phyloP scores from a whole-genome alignment of 768 basidiomycete species.

The Glaciozyma antarctica region DNA sequence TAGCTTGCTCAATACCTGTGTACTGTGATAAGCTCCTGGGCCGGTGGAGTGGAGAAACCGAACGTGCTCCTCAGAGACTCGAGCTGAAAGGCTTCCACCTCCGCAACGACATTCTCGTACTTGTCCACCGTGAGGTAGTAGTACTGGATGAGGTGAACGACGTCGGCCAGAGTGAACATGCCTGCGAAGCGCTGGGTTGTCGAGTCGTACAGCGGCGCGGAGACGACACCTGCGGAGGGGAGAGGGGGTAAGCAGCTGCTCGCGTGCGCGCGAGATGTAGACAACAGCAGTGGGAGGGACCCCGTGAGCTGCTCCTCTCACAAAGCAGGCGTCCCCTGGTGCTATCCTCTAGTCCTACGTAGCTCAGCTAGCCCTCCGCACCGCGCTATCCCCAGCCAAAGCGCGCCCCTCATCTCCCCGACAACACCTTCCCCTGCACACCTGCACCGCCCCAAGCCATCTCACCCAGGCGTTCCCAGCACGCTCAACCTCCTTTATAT shows the following conservation, averaged over 20 bases:
- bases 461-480: background rate
- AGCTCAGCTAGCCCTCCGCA: too few relatives aligned
- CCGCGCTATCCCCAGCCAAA: too few relatives aligned
- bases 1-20: constrained; percentile 81
- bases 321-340: too few relatives aligned
- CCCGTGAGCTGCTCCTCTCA: too few relatives aligned
- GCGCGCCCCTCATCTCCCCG: too few relatives aligned
- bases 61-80: constrained; percentile 74
- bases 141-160: constrained; percentile 98
- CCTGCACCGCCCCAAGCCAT: background rate
- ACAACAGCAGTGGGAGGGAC: too few relatives aligned
- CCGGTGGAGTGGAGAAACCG: background rate
- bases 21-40: background rate
- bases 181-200: constrained; percentile 85
- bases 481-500: background rate
- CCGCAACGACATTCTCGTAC: constrained; percentile 72
- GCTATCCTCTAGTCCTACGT: too few relatives aligned
- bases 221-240: constrained; percentile 68
- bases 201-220: constrained; percentile 96
- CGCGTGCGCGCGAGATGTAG: background rate
- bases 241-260: constrained; percentile 19
- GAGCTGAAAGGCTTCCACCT: constrained; percentile 85
- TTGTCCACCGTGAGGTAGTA: constrained; percentile 79
- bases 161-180: constrained; percentile 98
- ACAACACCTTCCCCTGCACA: background rate